phyloP scores from a whole-genome alignment of 2,329 filamentous ascomycete genomes.

The Arthrinium phaeospermum region DNA sequence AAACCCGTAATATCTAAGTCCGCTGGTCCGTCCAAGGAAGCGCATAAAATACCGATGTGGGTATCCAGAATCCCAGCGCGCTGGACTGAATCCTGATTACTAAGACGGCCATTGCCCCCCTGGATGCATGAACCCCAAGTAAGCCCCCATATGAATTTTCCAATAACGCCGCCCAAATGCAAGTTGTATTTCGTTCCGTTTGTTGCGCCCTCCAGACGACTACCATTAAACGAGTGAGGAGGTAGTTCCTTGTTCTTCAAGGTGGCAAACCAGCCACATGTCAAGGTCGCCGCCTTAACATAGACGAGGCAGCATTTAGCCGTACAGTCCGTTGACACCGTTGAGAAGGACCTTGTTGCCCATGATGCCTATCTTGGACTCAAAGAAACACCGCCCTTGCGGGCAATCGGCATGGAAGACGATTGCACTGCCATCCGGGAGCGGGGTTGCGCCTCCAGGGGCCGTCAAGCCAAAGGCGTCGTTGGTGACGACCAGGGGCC shows the following conservation, averaged over 20 bases:
- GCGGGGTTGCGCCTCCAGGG: slow-evolving; percentile 48
- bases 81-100: neutral
- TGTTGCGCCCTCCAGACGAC: neutral
- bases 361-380: slow-evolving; percentile 33
- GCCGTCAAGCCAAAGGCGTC: slow-evolving; percentile 43
- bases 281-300: neutral
- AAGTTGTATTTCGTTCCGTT: neutral
- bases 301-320: neutral
- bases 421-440: slow-evolving; percentile 36
- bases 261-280: neutral
- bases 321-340: slow-evolving; percentile 23
- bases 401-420: slow-evolving; percentile 47
- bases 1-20: neutral
- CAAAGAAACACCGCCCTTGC: slow-evolving; percentile 44
- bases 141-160: neutral
- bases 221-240: neutral
- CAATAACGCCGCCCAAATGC: slow-evolving; percentile 10
- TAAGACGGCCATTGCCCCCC: neutral
- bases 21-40: neutral
- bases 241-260: neutral
- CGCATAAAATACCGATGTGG: neutral
- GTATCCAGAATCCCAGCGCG: neutral
- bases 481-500: slow-evolving; percentile 43
- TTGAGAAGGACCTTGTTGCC: slow-evolving; percentile 32
- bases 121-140: neutral